phyloP scores from a whole-genome alignment of 768 basidiomycete genomes.

The Calocybe cyanea region DNA sequence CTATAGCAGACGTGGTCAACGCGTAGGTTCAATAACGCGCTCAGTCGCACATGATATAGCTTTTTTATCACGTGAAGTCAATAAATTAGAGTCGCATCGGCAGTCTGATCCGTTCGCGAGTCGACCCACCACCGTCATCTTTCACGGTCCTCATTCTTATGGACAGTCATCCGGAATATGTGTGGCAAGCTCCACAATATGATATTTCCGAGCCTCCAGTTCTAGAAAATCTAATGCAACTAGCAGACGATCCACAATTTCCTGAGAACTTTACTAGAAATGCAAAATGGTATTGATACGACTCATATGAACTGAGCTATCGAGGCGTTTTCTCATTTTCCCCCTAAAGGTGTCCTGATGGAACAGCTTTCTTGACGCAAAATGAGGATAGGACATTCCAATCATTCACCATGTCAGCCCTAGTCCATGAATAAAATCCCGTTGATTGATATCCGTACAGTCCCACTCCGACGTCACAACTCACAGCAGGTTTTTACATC shows the following conservation, averaged over 20 bases:
- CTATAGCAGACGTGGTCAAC: too few relatives aligned
- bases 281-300: slow-evolving; percentile 48
- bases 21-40: too few relatives aligned
- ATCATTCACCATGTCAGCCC: slow-evolving; percentile 46
- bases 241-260: slow-evolving; percentile 20
- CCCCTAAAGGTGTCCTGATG: slow-evolving; percentile 60
- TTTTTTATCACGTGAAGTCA: too few relatives aligned
- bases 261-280: slow-evolving; percentile 48
- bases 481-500: neutral
- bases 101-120: too few relatives aligned
- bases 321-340: neutral
- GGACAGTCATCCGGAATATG: slow-evolving; percentile 1
- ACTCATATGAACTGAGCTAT: neutral
- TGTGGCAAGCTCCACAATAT: slow-evolving; percentile 18
- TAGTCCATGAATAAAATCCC: neutral
- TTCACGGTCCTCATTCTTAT: too few relatives aligned
- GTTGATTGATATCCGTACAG: neutral
- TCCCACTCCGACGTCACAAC: neutral
- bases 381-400: slow-evolving; percentile 71
- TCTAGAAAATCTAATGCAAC: slow-evolving; percentile 5
- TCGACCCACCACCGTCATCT: too few relatives aligned
- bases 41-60: too few relatives aligned
- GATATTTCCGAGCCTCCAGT: slow-evolving; percentile 21
- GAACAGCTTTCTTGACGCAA: slow-evolving; percentile 59
- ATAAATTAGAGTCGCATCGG: too few relatives aligned